Evolutionary conservation across 1,284 basidiomycete species (phyloP).

Genomic region (Cryptococcus sp.): DNA sequence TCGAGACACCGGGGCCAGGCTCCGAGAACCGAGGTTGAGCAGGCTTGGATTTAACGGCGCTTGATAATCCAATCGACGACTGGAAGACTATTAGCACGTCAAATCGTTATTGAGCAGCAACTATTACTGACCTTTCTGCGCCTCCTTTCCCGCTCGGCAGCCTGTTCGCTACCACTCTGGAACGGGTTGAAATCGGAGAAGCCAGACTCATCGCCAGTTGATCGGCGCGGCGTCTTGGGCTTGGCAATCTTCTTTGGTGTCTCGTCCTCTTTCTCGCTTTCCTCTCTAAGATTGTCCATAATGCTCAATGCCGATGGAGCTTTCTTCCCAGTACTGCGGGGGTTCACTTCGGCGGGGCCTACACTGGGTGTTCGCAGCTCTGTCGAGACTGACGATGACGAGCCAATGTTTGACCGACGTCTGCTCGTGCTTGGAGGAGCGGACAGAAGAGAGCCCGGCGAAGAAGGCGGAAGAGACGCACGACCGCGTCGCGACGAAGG

Average conservation of each 20-base stretch:
- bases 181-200: constrained; percentile 61
- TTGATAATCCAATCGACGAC: constrained; percentile 31
- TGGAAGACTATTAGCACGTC: constrained; percentile 13
- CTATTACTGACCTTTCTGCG: constrained; percentile 46
- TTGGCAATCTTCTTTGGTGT: constrained; percentile 17
- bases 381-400: constrained; percentile 10
- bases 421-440: constrained; percentile 3
- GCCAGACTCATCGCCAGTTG: constrained; percentile 41
- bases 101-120: background rate
- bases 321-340: constrained; percentile 15
- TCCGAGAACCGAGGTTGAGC: constrained; percentile 30
- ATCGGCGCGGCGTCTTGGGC: constrained; percentile 27
- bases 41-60: constrained; percentile 13
- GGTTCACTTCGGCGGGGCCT: constrained; percentile 9
- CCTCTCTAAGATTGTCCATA: constrained; percentile 59
- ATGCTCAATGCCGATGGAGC: constrained; percentile 11
- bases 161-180: constrained; percentile 56
- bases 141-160: constrained; percentile 45
- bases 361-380: constrained; percentile 17
- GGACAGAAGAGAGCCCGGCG: constrained; percentile 2
- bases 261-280: constrained; percentile 65
- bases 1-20: constrained; percentile 22
- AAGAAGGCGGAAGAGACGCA: constrained; percentile 11
- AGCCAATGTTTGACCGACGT: constrained; percentile 9
- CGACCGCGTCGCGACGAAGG: constrained; percentile 12